Conservation (phyloP, 352 stramenopile genomes). For the Pythium periplocum region DNA sequence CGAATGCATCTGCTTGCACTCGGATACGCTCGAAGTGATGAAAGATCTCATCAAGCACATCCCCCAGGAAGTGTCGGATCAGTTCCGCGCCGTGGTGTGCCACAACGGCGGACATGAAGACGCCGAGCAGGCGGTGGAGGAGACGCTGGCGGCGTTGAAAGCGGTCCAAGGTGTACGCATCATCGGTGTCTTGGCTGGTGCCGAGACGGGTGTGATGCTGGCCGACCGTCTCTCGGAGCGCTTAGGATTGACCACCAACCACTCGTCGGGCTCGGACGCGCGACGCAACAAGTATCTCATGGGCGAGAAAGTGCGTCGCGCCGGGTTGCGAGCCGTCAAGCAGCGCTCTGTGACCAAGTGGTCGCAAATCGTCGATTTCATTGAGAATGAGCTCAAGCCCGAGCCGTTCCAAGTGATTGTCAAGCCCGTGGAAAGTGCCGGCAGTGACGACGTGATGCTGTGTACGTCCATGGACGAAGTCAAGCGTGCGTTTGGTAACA, state of each 20-base stretch:
- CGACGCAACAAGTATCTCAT: conserved; percentile 89
- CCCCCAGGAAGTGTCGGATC: conserved; percentile 33
- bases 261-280: conserved; percentile 64
- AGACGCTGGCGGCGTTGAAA: conserved; percentile 32
- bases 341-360: conserved; percentile 72
- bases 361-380: conserved; percentile 76
- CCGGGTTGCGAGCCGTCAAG: conserved; percentile 74
- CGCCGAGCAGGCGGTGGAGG: conserved; percentile 22
- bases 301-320: conserved; percentile 75
- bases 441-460: conserved; percentile 92
- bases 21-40: conserved; percentile 72
- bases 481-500: conserved; percentile 85
- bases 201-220: conserved; percentile 91
- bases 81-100: conserved; percentile 66
- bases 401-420: conserved; percentile 77
- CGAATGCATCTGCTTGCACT: conserved; percentile 69
- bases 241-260: conserved; percentile 86
- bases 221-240: conserved; percentile 87
- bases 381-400: conserved; percentile 55
- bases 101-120: conserved; percentile 46
- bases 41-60: conserved; percentile 69
- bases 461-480: conserved; percentile 90
- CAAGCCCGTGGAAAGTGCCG: conserved; percentile 92
- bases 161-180: conserved; percentile 43
- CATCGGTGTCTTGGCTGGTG: conserved; percentile 83